Evolutionary conservation across 2,329 filamentous ascomycete species (phyloP), one percentile per base, ranked within the genome.

Genomic region (Alternaria sp.): DNA sequence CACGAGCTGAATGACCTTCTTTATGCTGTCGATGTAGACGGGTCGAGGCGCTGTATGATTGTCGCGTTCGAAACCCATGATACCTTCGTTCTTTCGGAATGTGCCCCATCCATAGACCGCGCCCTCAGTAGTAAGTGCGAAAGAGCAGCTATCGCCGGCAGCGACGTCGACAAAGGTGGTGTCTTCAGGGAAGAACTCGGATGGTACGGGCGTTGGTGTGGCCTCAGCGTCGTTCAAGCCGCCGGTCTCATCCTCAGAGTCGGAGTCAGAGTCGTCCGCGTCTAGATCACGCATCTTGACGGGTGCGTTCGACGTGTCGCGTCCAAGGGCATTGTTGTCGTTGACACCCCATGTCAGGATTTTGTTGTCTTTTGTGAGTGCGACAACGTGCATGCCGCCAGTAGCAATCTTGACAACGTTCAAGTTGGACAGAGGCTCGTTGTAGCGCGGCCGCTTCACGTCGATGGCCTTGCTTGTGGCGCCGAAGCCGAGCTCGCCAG

Each of bases 281-380:
- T 84, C 83, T 53, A 86, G 81, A 61, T 87, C 85, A 67, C 82
- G 83, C 72, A 85, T 80, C 57, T 88, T 88, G 52, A 90, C 90
- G 3, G 90, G 87, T 5, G 66, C 76, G 85, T 89, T 90, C 12
- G 82, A 82, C 4, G 91, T 94, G 75, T 92, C 87, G 74, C 93
- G 86, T 45, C 93, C 93, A 40, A 96, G 85, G 9, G 93, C 91
- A 66, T 91, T 91, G 74, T 93, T 89, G 75, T 96, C 93, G 76
- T 96, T 96, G 70, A 96, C 92, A 57, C 93, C 93, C 93, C 93
- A 96, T 26, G 91, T 93, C 57, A 93, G 82, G 70, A 96, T 91
- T 81, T 89, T 90, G 83, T 93, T 93, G 79, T 95, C 90, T 69
- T 89, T 86, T 53, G 93, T 95, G 56, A 96, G 82, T 4, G 90